Base-by-base conservation (phyloP, 2,329 filamentous ascomycete species). In the Zymoseptoria ardabiliae region DNA sequence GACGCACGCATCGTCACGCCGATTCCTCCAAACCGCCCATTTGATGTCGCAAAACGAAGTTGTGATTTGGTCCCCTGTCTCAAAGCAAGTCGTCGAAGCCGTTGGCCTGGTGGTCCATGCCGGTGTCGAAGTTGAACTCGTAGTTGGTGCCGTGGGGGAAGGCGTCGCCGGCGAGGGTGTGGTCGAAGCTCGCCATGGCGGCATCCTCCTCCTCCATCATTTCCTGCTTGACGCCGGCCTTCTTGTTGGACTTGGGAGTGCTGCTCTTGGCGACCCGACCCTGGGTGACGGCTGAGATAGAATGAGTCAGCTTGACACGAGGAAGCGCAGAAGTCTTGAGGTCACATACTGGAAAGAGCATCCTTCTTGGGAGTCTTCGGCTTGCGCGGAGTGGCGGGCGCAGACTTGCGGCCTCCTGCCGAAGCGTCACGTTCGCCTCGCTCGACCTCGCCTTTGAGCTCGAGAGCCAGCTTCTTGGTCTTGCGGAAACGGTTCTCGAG, bases 401-500 rank as follows among this genome's bases (percentile, higher is more conserved):
- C 28, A 19, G 59, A 63, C 30, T 59, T 61, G 30, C 58, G 58
- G 3, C 55, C 49, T 20, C 58, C 55, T 21, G 62, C 56, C 2
- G 65, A 53, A 25, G 66, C 66, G 51, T 55, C 57, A 7, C 63
- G 64, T 50, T 65, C 62, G 28, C 67, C 68, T 50, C 61, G 61
- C 25, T 66, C 56, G 41, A 66, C 63, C 30, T 68, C 68, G 7
- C 62, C 62, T 58, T 70, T 68, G 51, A 68, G 67, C 17, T 66
- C 61, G 0, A 70, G 67, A 0, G 79, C 77, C 1, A 70, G 54
- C 53, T 75, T 74, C 53, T 79, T 80, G 60, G 75, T 76, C 52
- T 72, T 73, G 50, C 78, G 76, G 41, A 82, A 75, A 2, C 73
- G 74, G 50, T 73, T 73, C 61, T 82, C 76, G 22, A 82, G 74